Conservation (phyloP, 805 yeast genomes). For the Clavispora fructus region DNA sequence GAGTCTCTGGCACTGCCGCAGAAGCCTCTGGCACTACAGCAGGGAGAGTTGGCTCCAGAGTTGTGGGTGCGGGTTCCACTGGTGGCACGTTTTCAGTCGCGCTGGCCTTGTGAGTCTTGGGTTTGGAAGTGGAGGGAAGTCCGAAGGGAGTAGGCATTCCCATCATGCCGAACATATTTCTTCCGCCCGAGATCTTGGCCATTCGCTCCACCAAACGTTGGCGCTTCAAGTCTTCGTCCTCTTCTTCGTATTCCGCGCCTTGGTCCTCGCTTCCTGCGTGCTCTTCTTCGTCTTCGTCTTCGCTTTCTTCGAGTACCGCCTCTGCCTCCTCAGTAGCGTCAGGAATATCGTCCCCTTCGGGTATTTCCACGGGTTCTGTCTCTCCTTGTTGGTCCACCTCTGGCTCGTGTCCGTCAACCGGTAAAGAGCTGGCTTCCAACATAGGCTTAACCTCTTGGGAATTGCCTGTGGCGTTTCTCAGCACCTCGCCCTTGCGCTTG, state of each 20-base stretch:
- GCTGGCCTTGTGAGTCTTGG: constrained; percentile 7
- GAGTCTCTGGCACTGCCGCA: too few relatives aligned
- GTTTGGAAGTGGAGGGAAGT: constrained; percentile 11
- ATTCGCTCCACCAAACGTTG: constrained; percentile 81
- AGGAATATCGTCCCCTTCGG: neutral
- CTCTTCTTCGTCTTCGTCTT: constrained; percentile 10
- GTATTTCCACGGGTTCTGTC: too few relatives aligned
- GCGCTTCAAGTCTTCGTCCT: constrained; percentile 64
- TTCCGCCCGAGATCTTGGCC: constrained; percentile 92
- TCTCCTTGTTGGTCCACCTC: too few relatives aligned
- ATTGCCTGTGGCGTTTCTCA: neutral
- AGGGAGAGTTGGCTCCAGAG: too few relatives aligned
- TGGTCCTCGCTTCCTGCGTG: constrained; percentile 4
- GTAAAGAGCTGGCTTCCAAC: neutral
- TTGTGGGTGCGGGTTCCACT: neutral
- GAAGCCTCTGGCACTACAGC: too few relatives aligned
- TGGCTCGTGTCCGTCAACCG: neutral
- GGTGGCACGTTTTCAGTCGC: neutral
- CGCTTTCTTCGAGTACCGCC: constrained; percentile 6
- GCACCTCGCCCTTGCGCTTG: constrained; percentile 1
- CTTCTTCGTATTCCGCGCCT: constrained; percentile 26
- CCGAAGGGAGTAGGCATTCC: constrained; percentile 45
- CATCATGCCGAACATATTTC: constrained; percentile 74
- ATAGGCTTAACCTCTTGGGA: neutral
- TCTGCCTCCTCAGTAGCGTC: constrained; percentile 3